Base-by-base conservation (phyloP, 176 grass and related monocot species). In the Carex littledalei region DNA sequence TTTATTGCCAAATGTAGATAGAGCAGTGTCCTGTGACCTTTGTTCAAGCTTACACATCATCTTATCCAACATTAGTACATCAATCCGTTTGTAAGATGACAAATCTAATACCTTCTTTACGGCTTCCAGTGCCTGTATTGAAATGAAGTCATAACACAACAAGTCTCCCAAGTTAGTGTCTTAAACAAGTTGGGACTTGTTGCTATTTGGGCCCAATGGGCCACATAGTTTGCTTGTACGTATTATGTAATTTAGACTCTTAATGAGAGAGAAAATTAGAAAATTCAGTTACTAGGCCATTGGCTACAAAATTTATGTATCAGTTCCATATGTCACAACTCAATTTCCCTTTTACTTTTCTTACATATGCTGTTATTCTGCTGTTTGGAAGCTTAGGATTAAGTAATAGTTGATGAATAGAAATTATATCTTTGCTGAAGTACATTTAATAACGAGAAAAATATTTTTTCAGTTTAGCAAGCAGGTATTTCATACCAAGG, bases 71-170 rank as follows among this genome's bases (percentile, higher is more conserved):
- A 98, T 71, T 81, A 86, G 87, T 83, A 84, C 64, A 84, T 91
- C 92, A 29, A 93, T 86, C 5, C 75, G 78, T 77, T 98, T 95
- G 82, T 92, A 88, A 9, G 67, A 79, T 8, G 95, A 98, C 62
- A 98, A 70, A 75, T 89, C 86, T 24, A 95, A 73, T 88, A 93
- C 93, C 84, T 79, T 98, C 86, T 92, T 94, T 47, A 86, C 52
- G 80, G 93, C 95, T 91, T 98, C 93, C 59, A 95, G 88, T 81
- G 95, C 88, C 95, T 95, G 86, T 85, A 93, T 58, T 88, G 41
- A 43, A 81, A 61, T 20, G 35, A 82, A 82, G 22, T 18, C 61
- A 82, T 82, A 21, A 52, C 11, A 83, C 37, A 63, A 52, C 80
- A 85, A 35, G n/a, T 31, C 56, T 55, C 49, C 49, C 32, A 78